Conservation (phyloP, 352 stramenopile genomes). For the Globisporangium canariense region DNA sequence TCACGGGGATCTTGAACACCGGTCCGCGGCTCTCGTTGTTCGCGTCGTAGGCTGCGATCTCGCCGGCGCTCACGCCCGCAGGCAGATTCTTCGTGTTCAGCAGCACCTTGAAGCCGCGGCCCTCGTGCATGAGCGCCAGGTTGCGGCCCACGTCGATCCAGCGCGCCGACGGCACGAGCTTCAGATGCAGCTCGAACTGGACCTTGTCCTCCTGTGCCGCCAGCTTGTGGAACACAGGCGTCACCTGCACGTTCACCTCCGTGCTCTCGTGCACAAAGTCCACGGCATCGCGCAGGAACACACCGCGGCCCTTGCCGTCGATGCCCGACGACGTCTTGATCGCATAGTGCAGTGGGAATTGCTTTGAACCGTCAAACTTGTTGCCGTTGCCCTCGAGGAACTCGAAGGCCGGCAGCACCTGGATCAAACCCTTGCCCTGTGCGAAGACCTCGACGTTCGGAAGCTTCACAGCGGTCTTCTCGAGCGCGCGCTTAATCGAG, state of each 20-base stretch:
- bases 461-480: conserved; percentile 77
- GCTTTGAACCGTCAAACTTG: conserved; percentile 55
- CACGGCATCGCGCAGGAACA: conserved; percentile 78
- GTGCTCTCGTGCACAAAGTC: conserved; percentile 77
- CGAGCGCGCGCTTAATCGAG: conserved; percentile 85
- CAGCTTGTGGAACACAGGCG: conserved; percentile 87
- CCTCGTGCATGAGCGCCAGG: conserved; percentile 85
- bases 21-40: conserved; percentile 54
- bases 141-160: conserved; percentile 88
- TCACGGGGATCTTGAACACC: conserved; percentile 91
- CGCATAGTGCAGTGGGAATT: conserved; percentile 57
- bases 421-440: conserved; percentile 79
- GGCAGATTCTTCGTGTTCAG: conserved; percentile 84
- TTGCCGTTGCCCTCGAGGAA: conserved; percentile 50
- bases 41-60: conserved; percentile 82
- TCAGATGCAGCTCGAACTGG: conserved; percentile 87
- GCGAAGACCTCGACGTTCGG: conserved; percentile 67
- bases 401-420: conserved; percentile 76
- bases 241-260: conserved; percentile 83
- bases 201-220: conserved; percentile 78
- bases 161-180: conserved; percentile 68
- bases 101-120: conserved; percentile 86
- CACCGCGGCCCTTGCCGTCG: conserved; percentile 51
- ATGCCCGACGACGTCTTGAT: conserved; percentile 41
- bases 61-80: conserved; percentile 81